These are phyloP conservation scores for Pleurotus ostreatus DNA, from an alignment of 768 basidiomycete genomes.

Conservation along the genomic window DNA sequence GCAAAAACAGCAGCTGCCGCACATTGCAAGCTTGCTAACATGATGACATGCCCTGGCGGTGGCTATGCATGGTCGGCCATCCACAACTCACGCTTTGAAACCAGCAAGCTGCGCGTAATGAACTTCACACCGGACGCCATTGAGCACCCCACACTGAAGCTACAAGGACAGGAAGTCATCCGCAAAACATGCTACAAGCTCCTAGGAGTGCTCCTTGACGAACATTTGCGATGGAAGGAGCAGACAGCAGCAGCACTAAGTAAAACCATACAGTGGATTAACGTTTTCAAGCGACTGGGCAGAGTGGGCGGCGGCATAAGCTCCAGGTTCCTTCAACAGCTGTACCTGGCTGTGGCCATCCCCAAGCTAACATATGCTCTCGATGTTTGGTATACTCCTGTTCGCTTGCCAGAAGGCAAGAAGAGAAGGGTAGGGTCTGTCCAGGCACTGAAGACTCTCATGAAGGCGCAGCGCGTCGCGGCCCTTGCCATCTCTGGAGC, in stretches of 20 bases:
- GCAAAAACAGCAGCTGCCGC: conserved; percentile 9
- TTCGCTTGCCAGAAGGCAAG: not conserved
- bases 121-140: not conserved
- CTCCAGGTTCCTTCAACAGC: conserved; percentile 13
- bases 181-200: conserved; percentile 17
- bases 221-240: conserved; percentile 12
- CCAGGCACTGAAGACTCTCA: conserved; percentile 10
- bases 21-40: conserved; percentile 1
- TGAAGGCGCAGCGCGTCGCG: conserved; percentile 15
- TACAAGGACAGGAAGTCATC: conserved; percentile 12
- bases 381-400: conserved; percentile 21
- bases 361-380: conserved; percentile 22
- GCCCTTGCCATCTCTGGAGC: conserved; percentile 19
- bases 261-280: conserved; percentile 2
- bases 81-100: conserved; percentile 21
- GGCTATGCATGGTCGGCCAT: conserved; percentile 12
- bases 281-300: conserved; percentile 7
- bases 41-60: conserved; percentile 13
- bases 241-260: conserved; percentile 12
- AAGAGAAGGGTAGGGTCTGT: conserved; percentile 11
- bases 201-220: conserved; percentile 22
- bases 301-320: conserved; percentile 13
- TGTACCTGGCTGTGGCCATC: conserved; percentile 21
- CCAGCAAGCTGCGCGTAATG: conserved; percentile 17
- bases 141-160: conserved; percentile 1